Conservation (phyloP, 2,329 filamentous ascomycete species). For the Fusarium virguliforme region DNA sequence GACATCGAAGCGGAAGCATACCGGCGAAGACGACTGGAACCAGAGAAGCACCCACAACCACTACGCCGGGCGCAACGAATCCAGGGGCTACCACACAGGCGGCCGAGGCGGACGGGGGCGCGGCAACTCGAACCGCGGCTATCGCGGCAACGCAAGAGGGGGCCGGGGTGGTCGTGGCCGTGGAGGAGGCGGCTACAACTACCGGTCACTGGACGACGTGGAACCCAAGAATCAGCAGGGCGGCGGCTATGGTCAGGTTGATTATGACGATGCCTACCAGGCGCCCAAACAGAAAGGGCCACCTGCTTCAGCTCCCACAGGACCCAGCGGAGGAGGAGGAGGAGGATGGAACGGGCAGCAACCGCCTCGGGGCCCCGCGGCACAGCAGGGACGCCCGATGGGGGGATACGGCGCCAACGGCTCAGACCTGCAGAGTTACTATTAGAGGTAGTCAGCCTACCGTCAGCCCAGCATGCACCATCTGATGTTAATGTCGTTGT, state of each 20-base stretch:
- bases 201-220: slow-evolving; percentile 79
- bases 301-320: slow-evolving; percentile 42
- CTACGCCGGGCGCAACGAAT: slow-evolving; percentile 59
- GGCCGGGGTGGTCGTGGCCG: slow-evolving; percentile 62
- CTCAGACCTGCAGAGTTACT: slow-evolving; percentile 51
- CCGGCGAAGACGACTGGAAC: slow-evolving; percentile 63
- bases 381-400: slow-evolving; percentile 48
- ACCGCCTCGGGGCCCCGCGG: slow-evolving; percentile 44
- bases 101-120: slow-evolving; percentile 61
- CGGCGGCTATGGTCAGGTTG: slow-evolving; percentile 61
- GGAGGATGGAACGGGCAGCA: slow-evolving; percentile 37
- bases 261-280: slow-evolving; percentile 63
- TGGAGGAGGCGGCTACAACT: slow-evolving; percentile 67
- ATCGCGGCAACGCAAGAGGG: slow-evolving; percentile 59
- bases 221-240: slow-evolving; percentile 65
- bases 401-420: slow-evolving; percentile 44
- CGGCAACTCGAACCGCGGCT: slow-evolving; percentile 56
- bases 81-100: slow-evolving; percentile 62
- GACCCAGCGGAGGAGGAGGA: slow-evolving; percentile 32
- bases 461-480: slow-evolving; percentile 25
- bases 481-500: background rate
- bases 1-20: slow-evolving; percentile 71
- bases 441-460: slow-evolving; percentile 43
- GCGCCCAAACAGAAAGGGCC: slow-evolving; percentile 47
- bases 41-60: slow-evolving; percentile 55